Percentiles rank a stretch among this genome's conserved stretches.
These are phyloP conservation scores for Akanthomyces muscarius DNA, from an alignment of 2,329 filamentous ascomycete genomes.

Conservation along the genomic window DNA sequence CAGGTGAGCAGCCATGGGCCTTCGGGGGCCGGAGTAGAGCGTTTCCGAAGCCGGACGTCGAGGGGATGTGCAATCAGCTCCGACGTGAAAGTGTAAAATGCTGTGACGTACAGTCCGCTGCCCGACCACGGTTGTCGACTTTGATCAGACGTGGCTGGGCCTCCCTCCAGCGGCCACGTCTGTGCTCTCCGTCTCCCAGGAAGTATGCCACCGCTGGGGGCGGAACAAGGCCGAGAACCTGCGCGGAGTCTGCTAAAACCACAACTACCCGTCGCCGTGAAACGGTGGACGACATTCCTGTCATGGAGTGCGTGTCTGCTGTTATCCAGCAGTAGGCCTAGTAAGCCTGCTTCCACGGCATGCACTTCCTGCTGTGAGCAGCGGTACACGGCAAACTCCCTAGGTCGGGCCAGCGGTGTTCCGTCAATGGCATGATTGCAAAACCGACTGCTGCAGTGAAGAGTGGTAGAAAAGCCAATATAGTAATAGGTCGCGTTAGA, in stretches of 20 bases:
- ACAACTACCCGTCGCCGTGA: neutral
- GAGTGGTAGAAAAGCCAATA: too few relatives aligned
- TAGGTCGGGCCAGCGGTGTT: neutral
- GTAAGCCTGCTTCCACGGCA: neutral
- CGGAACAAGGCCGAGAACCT: slow-evolving; percentile 1
- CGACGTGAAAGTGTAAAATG: neutral
- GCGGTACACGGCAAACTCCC: neutral
- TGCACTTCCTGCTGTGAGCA: too few relatives aligned
- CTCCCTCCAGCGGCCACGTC: too few relatives aligned
- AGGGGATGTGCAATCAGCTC: neutral
- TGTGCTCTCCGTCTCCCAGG: neutral
- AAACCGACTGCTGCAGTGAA: too few relatives aligned
- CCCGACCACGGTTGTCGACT: too few relatives aligned
- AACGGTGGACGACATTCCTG: neutral
- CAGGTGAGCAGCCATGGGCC: neutral
- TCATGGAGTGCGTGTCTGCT: neutral
- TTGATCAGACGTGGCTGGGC: too few relatives aligned
- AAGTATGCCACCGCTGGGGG: neutral
- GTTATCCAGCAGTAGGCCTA: neutral
- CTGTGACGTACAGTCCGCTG: neutral
- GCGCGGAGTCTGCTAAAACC: neutral
- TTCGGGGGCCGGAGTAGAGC: neutral
- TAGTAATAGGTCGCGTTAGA: too few relatives aligned
- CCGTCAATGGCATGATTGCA: too few relatives aligned
- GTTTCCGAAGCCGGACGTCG: neutral